Evolutionary conservation across 345 rosid species (phyloP).

Genomic region (Gossypium turneri): DNA sequence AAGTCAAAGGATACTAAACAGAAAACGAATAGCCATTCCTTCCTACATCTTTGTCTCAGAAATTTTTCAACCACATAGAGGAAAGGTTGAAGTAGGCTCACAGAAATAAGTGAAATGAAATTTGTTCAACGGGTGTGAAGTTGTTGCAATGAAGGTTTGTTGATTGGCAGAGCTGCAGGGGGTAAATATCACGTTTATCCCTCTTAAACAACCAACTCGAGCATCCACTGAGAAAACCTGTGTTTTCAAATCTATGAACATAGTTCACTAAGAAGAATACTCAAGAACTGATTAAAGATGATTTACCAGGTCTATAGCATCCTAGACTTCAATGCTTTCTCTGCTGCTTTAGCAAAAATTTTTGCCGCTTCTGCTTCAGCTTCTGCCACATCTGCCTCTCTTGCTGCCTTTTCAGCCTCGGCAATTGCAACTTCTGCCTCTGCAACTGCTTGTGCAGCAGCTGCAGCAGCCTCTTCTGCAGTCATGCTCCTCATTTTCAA

Average conservation of each 20-base stretch:
- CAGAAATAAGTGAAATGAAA: neutral
- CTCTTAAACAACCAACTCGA: constrained; percentile 1
- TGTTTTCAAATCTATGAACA: neutral
- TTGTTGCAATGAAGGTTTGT: constrained; percentile 8
- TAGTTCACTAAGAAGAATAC: neutral
- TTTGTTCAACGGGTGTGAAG: neutral
- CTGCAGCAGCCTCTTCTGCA: constrained; percentile 83
- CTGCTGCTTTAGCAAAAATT: constrained; percentile 73
- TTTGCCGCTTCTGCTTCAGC: constrained; percentile 97
- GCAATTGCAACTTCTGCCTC: constrained; percentile 92
- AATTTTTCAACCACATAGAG: neutral
- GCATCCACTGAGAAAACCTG: constrained; percentile 7
- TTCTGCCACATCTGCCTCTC: constrained; percentile 92
- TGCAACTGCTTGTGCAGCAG: constrained; percentile 91
- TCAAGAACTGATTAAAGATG: constrained; percentile 10
- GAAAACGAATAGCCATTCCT: neutral
- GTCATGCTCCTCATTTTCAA: constrained; percentile 75
- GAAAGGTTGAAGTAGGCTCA: constrained; percentile 5
- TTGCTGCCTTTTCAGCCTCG: constrained; percentile 95
- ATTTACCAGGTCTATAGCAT: constrained; percentile 46
- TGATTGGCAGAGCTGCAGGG: constrained; percentile 5
- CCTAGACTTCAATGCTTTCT: constrained; percentile 58
- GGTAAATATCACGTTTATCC: neutral
- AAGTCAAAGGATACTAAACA: neutral
- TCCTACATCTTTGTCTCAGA: neutral